These are phyloP conservation scores for Chlamydomonas sphaeroides DNA, from an alignment of 139 green algal genomes.

Conservation along the genomic window DNA sequence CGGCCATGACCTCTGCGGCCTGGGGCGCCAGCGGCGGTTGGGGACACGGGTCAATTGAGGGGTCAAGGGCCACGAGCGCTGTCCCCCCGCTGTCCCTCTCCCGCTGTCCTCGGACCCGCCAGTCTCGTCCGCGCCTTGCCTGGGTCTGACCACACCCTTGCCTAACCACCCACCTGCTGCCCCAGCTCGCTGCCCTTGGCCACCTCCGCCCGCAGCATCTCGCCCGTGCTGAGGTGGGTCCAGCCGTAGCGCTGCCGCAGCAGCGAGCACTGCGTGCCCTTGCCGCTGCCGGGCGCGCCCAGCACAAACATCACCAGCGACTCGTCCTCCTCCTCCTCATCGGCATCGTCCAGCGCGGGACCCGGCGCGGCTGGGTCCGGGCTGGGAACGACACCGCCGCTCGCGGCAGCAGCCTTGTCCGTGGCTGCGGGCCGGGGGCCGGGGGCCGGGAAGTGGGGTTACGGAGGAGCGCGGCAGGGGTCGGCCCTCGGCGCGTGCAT, in stretches of 20 bases:
- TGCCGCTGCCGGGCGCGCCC: slow-evolving; percentile 54
- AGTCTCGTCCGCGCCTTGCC: too few relatives aligned
- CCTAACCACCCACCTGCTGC: slow-evolving; percentile 35
- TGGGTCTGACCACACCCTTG: too few relatives aligned
- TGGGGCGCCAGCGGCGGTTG: background rate
- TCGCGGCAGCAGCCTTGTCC: background rate
- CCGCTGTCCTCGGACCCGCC: too few relatives aligned
- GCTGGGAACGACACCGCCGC: too few relatives aligned
- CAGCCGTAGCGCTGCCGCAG: slow-evolving; percentile 58
- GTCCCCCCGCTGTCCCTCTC: too few relatives aligned
- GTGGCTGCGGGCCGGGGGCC: too few relatives aligned
- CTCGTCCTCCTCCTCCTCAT: background rate
- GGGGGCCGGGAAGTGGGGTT: too few relatives aligned
- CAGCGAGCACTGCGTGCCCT: slow-evolving; percentile 61
- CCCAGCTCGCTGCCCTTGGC: slow-evolving; percentile 48
- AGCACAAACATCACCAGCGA: slow-evolving; percentile 50
- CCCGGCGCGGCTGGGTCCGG: too few relatives aligned
- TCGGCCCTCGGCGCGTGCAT: too few relatives aligned
- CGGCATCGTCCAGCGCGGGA: background rate
- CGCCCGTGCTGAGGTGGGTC: slow-evolving; percentile 54
- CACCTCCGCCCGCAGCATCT: slow-evolving; percentile 63
- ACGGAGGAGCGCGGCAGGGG: too few relatives aligned
- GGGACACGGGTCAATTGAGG: too few relatives aligned
- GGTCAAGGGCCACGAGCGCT: too few relatives aligned
- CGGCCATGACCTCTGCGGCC: slow-evolving; percentile 42